phyloP scores from a whole-genome alignment of 139 green algal genomes.

The Coccomyxa sp. region DNA sequence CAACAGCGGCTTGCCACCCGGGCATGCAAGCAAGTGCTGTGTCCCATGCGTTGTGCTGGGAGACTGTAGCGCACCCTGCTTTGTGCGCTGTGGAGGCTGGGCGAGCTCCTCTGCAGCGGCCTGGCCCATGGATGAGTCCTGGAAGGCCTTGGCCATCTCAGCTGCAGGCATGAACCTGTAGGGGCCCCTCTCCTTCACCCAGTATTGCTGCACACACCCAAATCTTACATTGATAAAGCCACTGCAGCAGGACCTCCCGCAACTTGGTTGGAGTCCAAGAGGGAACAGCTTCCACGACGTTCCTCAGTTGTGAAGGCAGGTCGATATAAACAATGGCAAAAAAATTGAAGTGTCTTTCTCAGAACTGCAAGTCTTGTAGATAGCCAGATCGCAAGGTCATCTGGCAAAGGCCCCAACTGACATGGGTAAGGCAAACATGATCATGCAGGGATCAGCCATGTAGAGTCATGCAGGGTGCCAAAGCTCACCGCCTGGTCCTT shows the following conservation, averaged over 20 bases:
- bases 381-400: not conserved
- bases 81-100: not conserved
- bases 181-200: not conserved
- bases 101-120: not conserved
- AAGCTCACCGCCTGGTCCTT: conserved; percentile 23
- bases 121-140: not conserved
- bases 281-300: too few relatives aligned
- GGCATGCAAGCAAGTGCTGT: too few relatives aligned
- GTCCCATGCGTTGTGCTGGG: not conserved
- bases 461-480: not conserved
- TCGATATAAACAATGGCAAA: too few relatives aligned
- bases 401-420: not conserved
- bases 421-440: not conserved
- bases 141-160: conserved; percentile 3
- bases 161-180: conserved; percentile 5
- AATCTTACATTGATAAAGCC: too few relatives aligned
- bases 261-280: too few relatives aligned
- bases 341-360: too few relatives aligned
- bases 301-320: too few relatives aligned
- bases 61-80: not conserved
- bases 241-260: too few relatives aligned
- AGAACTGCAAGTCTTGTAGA: too few relatives aligned
- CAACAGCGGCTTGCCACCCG: too few relatives aligned
- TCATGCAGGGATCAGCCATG: not conserved
- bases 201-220: not conserved